phyloP scores from a whole-genome alignment of 1,139 yeast genomes.

The Yarrowia galli region DNA sequence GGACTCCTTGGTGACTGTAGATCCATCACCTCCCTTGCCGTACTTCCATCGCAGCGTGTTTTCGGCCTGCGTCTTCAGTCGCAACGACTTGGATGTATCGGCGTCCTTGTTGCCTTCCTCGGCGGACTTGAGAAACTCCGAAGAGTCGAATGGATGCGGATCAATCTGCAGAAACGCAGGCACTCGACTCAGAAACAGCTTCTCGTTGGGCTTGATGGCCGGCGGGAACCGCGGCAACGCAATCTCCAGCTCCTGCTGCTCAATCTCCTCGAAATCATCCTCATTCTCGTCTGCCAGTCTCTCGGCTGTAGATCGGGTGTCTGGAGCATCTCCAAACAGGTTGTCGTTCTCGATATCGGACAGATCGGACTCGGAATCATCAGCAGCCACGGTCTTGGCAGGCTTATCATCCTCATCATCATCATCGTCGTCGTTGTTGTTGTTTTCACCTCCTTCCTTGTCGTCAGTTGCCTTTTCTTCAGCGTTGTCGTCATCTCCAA shows the following conservation, averaged over 20 bases:
- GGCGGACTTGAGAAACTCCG: constrained; percentile 57
- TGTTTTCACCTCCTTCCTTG: background rate
- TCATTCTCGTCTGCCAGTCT: constrained; percentile 42
- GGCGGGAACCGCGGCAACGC: constrained; percentile 79
- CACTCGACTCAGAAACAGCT: constrained; percentile 66
- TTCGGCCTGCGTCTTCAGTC: constrained; percentile 67
- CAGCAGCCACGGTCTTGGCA: background rate
- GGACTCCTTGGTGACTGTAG: constrained; percentile 70
- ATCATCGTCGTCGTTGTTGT: background rate
- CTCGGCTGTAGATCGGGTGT: constrained; percentile 39
- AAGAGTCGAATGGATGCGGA: constrained; percentile 86
- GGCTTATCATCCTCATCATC: constrained; percentile 5
- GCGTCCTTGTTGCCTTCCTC: constrained; percentile 60
- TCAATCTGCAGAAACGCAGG: constrained; percentile 86
- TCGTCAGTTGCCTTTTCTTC: background rate
- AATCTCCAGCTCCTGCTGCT: constrained; percentile 62
- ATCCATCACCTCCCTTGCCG: constrained; percentile 66
- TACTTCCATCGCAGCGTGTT: constrained; percentile 95
- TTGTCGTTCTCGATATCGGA: constrained; percentile 37
- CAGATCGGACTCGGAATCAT: constrained; percentile 18
- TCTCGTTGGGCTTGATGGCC: constrained; percentile 54
- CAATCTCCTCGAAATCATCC: constrained; percentile 43
- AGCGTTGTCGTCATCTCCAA: constrained; percentile 1
- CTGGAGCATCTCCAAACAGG: constrained; percentile 41
- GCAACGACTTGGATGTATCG: constrained; percentile 58